Evolutionary conservation across 2,329 filamentous ascomycete genomes (phyloP).

Genomic region (Alternaria arbusti): DNA sequence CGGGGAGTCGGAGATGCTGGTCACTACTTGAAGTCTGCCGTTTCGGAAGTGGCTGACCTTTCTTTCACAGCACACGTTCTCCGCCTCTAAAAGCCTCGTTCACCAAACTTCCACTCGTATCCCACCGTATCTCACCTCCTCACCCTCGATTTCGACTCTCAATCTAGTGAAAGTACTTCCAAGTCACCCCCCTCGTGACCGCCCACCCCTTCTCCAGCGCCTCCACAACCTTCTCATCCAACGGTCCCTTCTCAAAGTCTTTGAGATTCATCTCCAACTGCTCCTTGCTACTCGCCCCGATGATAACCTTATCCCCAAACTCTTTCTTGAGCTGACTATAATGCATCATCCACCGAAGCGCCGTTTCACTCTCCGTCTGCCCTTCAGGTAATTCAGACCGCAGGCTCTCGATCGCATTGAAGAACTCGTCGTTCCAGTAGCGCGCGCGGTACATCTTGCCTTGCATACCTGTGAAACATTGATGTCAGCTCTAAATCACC

Average conservation of each 20-base stretch:
- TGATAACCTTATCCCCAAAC: conserved; percentile 62
- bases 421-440: conserved; percentile 54
- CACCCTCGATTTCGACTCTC: background rate
- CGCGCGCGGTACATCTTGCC: conserved; percentile 48
- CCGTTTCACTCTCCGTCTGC: conserved; percentile 51
- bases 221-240: conserved; percentile 61
- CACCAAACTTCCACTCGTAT: no score
- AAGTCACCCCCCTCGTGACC: conserved; percentile 40
- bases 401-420: conserved; percentile 53
- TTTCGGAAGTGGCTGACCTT: background rate
- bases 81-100: no score
- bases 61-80: background rate
- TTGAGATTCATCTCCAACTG: conserved; percentile 63
- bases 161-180: conserved; percentile 22
- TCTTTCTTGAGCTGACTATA: conserved; percentile 59
- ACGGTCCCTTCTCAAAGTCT: conserved; percentile 66
- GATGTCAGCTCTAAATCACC: background rate
- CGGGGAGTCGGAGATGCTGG: no score
- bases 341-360: conserved; percentile 54
- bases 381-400: conserved; percentile 43
- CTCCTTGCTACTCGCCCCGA: conserved; percentile 62
- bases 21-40: background rate
- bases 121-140: background rate
- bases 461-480: conserved; percentile 50
- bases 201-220: conserved; percentile 63